Conservation (phyloP, 2,329 filamentous ascomycete genomes). For the Pestalotiopsis sp. region DNA sequence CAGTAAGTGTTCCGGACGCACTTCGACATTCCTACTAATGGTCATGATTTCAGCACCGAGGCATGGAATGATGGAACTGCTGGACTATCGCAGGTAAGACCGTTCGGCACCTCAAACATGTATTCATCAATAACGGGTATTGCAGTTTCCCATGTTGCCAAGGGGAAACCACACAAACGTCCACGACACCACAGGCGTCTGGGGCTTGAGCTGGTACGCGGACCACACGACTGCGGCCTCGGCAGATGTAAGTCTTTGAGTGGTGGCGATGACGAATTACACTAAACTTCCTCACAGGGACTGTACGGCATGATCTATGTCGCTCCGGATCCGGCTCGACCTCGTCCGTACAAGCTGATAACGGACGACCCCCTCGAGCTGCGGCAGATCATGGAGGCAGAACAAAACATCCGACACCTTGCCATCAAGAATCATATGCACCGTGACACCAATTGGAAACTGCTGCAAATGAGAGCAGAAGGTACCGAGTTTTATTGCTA, state of each 20-base stretch:
- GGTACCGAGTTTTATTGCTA: constrained; percentile 24
- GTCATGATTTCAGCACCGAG: constrained; percentile 10
- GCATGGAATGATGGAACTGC: constrained; percentile 21
- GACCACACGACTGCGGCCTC: constrained; percentile 20
- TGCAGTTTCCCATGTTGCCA: constrained; percentile 16
- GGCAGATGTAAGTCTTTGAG: constrained; percentile 10
- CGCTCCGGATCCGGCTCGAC: constrained; percentile 18
- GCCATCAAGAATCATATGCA: constrained; percentile 20
- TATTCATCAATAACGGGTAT: not conserved
- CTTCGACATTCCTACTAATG: not conserved
- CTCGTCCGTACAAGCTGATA: constrained; percentile 18
- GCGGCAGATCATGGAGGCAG: constrained; percentile 18
- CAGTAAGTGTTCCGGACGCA: not conserved
- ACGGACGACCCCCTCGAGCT: constrained; percentile 15
- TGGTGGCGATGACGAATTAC: not conserved
- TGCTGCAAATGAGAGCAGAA: constrained; percentile 19
- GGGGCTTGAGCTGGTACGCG: constrained; percentile 21
- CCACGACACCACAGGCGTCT: constrained; percentile 18
- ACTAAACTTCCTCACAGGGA: constrained; percentile 8
- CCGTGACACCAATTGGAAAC: constrained; percentile 20
- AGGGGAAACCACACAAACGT: constrained; percentile 18
- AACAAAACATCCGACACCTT: constrained; percentile 17
- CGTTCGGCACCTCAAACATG: not conserved
- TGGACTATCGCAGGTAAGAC: constrained; percentile 17
- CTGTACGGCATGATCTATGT: constrained; percentile 20